A percentile compares a stretch with the other conserved stretches of the same genome.
Conservation (phyloP, 2,329 filamentous ascomycete genomes). For the Mariannaea elegans region DNA sequence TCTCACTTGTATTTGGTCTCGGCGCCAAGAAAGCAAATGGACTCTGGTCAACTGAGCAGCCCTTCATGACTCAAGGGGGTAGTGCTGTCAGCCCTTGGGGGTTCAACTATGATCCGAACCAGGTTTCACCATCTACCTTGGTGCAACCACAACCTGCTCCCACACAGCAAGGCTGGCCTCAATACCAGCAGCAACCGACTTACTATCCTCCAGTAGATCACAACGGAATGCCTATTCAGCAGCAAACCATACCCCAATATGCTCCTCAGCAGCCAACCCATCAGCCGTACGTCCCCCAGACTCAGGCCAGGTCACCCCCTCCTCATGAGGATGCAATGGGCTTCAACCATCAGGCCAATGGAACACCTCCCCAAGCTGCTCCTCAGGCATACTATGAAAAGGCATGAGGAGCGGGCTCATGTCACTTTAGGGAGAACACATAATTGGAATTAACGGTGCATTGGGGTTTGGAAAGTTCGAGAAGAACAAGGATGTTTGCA, state of each 20-base stretch:
- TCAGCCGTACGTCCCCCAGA: constrained; percentile 5
- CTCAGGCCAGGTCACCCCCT: constrained; percentile 30
- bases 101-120: constrained; percentile 24
- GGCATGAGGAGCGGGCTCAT: neutral
- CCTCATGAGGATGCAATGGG: constrained; percentile 43
- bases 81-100: constrained; percentile 32
- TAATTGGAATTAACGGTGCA: neutral
- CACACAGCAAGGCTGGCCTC: neutral
- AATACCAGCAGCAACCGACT: constrained; percentile 12
- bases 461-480: neutral
- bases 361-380: constrained; percentile 28
- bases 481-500: neutral
- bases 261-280: constrained; percentile 9
- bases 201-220: neutral
- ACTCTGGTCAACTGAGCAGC: constrained; percentile 38
- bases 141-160: constrained; percentile 5
- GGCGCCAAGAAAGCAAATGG: constrained; percentile 38
- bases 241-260: neutral
- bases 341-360: constrained; percentile 45
- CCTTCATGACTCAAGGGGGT: constrained; percentile 20
- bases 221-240: neutral
- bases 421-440: neutral
- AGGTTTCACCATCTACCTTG: constrained; percentile 8
- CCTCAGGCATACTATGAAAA: constrained; percentile 39
- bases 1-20: constrained; percentile 40